phyloP scores from a whole-genome alignment of 2,329 filamentous ascomycete genomes.

The Xylariaceae sp. region DNA sequence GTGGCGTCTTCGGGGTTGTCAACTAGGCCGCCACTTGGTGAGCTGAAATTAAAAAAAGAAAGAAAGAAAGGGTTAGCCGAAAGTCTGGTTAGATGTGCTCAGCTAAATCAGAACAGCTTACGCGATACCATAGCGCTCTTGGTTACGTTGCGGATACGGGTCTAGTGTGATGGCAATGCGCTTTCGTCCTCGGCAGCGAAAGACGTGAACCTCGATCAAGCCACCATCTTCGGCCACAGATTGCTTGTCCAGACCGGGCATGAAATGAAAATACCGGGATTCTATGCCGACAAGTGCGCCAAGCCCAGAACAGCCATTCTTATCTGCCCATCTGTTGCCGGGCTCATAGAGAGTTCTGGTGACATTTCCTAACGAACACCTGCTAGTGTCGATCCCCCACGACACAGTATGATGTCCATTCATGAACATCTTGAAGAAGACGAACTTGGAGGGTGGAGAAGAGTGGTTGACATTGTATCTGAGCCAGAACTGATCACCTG shows the following conservation, averaged over 20 bases:
- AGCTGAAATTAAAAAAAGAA: no score
- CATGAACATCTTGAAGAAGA: conserved; percentile 59
- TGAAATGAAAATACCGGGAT: conserved; percentile 54
- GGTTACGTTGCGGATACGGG: conserved; percentile 51
- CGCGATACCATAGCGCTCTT: conserved; percentile 57
- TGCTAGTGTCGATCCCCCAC: conserved; percentile 52
- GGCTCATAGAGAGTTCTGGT: conserved; percentile 54
- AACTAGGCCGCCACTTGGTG: conserved; percentile 55
- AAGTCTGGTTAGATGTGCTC: conserved; percentile 8
- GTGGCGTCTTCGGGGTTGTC: conserved; percentile 52
- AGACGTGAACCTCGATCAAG: conserved; percentile 56
- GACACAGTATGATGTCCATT: conserved; percentile 56
- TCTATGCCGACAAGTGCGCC: conserved; percentile 47
- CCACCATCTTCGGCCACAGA: conserved; percentile 57
- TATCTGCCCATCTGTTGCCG: conserved; percentile 44
- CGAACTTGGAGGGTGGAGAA: conserved; percentile 40
- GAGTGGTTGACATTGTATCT: conserved; percentile 48
- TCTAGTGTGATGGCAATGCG: conserved; percentile 46
- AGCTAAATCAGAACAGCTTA: conserved; percentile 38
- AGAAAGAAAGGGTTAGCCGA: conserved; percentile 9
- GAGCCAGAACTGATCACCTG: conserved; percentile 57
- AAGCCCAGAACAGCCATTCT: conserved; percentile 39
- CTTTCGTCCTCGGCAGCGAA: conserved; percentile 53
- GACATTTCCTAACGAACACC: conserved; percentile 42
- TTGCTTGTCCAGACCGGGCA: conserved; percentile 39